Evolutionary conservation across 352 stramenopile species (phyloP).

Genomic region (Pythium rhizo-oryzae): DNA sequence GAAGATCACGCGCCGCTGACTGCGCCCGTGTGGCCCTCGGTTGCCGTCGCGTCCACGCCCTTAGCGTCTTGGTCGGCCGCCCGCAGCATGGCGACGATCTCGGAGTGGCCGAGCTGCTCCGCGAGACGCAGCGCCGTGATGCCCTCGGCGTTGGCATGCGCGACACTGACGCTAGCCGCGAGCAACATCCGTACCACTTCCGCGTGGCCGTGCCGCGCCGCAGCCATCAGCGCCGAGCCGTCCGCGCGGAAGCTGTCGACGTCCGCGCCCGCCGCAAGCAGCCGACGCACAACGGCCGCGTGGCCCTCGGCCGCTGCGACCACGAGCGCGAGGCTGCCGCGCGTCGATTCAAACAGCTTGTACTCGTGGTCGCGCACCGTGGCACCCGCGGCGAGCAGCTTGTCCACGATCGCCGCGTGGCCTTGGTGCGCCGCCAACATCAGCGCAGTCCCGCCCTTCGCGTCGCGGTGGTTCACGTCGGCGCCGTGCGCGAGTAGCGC

Average conservation of each 20-base stretch:
- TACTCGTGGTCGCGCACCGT: neutral
- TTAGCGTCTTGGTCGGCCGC: neutral
- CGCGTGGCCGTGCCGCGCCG: neutral
- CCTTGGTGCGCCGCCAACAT: neutral
- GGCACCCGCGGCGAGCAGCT: neutral
- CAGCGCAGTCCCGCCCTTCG: neutral
- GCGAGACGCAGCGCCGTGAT: constrained; percentile 34
- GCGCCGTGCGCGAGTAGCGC: neutral
- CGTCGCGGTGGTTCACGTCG: neutral
- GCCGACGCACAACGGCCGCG: neutral
- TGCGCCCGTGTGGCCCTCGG: neutral
- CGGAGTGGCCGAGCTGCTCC: constrained; percentile 28
- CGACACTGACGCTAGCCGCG: constrained; percentile 24
- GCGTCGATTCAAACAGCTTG: neutral
- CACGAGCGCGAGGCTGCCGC: neutral
- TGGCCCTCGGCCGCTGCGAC: neutral
- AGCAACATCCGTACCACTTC: constrained; percentile 17
- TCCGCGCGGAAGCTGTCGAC: neutral
- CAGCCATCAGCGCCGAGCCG: neutral
- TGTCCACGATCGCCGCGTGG: neutral
- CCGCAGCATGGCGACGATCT: neutral
- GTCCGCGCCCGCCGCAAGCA: neutral
- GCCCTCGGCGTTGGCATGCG: constrained; percentile 22
- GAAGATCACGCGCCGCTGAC: too few species aligned
- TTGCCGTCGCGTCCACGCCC: neutral